A percentile compares a stretch with the other conserved stretches of the same genome.
These are phyloP conservation scores for Phytophthora palmivora DNA, from an alignment of 352 stramenopile genomes.

Conservation along the genomic window DNA sequence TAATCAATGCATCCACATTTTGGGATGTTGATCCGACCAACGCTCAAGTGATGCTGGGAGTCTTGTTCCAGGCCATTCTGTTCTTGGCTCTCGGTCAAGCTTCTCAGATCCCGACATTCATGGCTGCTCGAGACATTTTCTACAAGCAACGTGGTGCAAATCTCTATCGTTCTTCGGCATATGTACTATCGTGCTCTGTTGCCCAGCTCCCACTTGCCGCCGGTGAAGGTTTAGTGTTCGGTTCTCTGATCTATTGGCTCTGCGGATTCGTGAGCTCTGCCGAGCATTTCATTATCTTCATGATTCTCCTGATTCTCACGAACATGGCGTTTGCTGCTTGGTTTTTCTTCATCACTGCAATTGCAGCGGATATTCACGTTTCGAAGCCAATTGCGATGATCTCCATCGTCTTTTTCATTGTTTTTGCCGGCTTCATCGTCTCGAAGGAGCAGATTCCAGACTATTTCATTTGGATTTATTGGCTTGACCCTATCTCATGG, in stretches of 20 bases:
- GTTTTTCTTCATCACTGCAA: no score
- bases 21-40: no score
- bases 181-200: constrained; percentile 61
- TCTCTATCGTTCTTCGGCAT: no score
- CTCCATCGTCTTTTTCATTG: constrained; percentile 42
- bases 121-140: no score
- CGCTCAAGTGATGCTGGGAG: constrained; percentile 64
- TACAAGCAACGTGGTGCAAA: no score
- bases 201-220: constrained; percentile 61
- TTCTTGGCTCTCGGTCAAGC: constrained; percentile 78
- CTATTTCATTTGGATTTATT: constrained; percentile 52
- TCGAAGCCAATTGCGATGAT: constrained; percentile 47
- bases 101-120: no score
- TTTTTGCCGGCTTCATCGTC: constrained; percentile 62
- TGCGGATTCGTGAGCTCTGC: no score
- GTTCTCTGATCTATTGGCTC: no score
- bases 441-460: constrained; percentile 44
- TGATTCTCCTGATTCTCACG: no score
- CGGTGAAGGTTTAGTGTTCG: constrained; percentile 64
- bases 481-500: no score
- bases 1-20: constrained; percentile 48
- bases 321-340: constrained; percentile 49
- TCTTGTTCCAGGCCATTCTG: constrained; percentile 79
- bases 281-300: no score
- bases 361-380: constrained; percentile 34